A percentile compares a stretch with the other conserved stretches of the same genome.
Evolutionary conservation across 257 asterid species (phyloP).

Genomic region (Paulownia fortunei): DNA sequence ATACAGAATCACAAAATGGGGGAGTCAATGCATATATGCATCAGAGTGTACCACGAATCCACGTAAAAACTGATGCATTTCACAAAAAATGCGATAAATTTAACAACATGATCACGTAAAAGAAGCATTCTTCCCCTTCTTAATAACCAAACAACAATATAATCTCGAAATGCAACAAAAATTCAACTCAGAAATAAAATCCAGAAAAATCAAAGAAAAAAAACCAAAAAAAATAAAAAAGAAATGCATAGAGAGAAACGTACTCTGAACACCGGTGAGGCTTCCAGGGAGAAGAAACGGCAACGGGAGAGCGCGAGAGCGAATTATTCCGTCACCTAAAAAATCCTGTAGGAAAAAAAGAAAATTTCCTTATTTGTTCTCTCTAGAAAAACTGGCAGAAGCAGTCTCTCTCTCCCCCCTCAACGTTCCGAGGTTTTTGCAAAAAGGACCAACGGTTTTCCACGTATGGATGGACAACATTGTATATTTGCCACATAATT

Average conservation of each 20-base stretch:
- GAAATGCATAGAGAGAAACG: no score
- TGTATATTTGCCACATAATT: no score
- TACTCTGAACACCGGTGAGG: constrained; percentile 83
- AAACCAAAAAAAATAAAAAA: background rate
- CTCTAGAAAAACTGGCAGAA: background rate
- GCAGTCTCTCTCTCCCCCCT: background rate
- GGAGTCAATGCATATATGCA: no score
- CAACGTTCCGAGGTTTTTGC: background rate
- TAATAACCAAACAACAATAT: background rate
- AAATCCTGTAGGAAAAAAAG: background rate
- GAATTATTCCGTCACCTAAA: constrained; percentile 35
- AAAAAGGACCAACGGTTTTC: background rate
- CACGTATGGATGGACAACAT: background rate
- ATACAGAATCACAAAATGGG: no score
- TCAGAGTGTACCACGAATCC: no score
- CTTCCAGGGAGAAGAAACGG: constrained; percentile 69
- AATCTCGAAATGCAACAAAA: background rate
- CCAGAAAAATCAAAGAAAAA: background rate
- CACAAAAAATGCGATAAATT: background rate
- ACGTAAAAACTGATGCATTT: background rate
- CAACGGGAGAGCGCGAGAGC: constrained; percentile 61
- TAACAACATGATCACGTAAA: background rate
- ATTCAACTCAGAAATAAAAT: background rate
- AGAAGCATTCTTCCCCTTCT: background rate
- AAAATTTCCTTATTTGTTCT: background rate